phyloP scores from a whole-genome alignment of 768 basidiomycete species.

The Mycena crocata region DNA sequence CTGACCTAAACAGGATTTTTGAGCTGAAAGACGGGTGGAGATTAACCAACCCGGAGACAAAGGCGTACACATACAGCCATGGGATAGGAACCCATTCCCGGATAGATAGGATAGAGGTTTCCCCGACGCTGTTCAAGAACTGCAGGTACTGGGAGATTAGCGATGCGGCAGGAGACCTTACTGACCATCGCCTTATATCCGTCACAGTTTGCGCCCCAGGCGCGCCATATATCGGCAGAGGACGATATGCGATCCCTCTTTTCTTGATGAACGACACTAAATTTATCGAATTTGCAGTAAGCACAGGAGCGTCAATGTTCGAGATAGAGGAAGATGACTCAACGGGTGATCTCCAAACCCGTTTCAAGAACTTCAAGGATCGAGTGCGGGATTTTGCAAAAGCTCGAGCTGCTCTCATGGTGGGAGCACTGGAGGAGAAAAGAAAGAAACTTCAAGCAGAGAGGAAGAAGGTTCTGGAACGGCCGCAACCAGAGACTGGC shows the following conservation, averaged over 20 bases:
- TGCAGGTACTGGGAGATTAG: slow-evolving; percentile 6
- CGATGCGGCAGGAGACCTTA: neutral
- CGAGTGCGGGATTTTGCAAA: neutral
- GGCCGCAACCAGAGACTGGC: neutral
- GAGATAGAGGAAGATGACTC: neutral
- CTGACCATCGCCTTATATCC: neutral
- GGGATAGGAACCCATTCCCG: neutral
- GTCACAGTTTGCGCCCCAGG: neutral
- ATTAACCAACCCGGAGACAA: neutral
- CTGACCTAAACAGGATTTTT: neutral
- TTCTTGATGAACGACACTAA: neutral
- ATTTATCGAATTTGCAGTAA: neutral
- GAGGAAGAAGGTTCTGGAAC: no score
- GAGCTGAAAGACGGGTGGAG: slow-evolving; percentile 26
- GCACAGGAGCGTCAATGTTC: neutral
- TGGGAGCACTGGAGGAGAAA: no score
- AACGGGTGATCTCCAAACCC: neutral
- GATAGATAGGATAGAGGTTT: neutral
- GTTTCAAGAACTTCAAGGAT: neutral
- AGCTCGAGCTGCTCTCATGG: no score
- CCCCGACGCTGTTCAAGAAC: neutral
- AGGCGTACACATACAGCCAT: slow-evolving; percentile 6
- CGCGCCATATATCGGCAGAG: neutral
- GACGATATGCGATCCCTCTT: neutral
- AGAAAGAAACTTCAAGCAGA: no score